Evolutionary conservation across 1,284 basidiomycete genomes (phyloP).

Genomic region (Prillingera fragicola): DNA sequence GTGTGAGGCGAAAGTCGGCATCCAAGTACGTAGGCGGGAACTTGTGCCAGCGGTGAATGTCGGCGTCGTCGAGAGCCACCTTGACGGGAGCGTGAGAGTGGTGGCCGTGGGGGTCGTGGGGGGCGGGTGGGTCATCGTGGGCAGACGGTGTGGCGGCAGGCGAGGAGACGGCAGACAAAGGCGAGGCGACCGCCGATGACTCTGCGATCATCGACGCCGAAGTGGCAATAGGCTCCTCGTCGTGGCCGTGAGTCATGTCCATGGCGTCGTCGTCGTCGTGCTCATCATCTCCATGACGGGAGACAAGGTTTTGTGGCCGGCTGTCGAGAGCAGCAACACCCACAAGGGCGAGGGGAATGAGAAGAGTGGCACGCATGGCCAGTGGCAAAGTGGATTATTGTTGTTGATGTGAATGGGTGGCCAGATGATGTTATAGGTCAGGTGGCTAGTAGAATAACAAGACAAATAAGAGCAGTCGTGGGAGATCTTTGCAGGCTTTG

Average conservation of each 20-base stretch:
- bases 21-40: conserved; percentile 40
- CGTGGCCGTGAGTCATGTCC: neutral
- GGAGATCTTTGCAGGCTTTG: too few species aligned
- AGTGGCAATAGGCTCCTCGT: neutral
- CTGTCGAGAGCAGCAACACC: too few species aligned
- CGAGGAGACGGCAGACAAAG: neutral
- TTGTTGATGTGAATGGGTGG: too few species aligned
- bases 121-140: neutral
- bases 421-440: too few species aligned
- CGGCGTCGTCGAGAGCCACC: conserved; percentile 28
- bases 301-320: too few species aligned
- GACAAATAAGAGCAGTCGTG: too few species aligned
- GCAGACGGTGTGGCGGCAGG: neutral
- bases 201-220: neutral
- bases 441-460: too few species aligned
- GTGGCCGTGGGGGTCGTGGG: conserved; percentile 22
- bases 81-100: conserved; percentile 29
- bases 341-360: conserved; percentile 8
- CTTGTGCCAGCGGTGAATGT: conserved; percentile 34
- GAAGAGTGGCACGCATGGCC: conserved; percentile 12
- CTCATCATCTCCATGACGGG: conserved; percentile 12
- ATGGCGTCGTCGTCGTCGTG: conserved; percentile 9
- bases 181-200: neutral
- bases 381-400: too few species aligned
- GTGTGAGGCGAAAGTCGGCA: conserved; percentile 35